Evolutionary conservation across 192 early-diverging fungal genomes (phyloP).

Genomic region (Coemansia sp.): DNA sequence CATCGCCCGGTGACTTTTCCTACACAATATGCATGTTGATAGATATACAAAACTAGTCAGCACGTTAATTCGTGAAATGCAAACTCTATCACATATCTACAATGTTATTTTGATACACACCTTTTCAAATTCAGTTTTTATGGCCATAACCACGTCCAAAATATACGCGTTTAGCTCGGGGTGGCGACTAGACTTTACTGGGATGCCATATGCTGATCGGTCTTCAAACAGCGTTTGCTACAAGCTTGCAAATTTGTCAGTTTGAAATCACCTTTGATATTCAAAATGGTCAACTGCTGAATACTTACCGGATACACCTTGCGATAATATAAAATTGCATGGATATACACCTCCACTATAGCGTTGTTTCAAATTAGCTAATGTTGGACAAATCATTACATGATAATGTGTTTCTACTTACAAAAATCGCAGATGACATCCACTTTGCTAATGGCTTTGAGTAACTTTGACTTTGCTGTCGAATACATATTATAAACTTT

Average conservation of each 20-base stretch:
- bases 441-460: constrained; percentile 17
- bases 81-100: too few species aligned
- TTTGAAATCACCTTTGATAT: neutral
- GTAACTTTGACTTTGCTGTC: neutral
- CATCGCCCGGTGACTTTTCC: constrained; percentile 20
- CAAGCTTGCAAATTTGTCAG: neutral
- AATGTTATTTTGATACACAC: constrained; percentile 16
- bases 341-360: constrained; percentile 50
- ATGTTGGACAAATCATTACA: neutral
- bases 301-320: constrained; percentile 45
- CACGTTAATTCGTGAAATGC: too few species aligned
- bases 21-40: constrained; percentile 2
- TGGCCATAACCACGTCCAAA: constrained; percentile 35
- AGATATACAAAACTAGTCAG: neutral
- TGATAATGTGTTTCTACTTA: constrained; percentile 12
- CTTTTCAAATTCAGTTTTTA: constrained; percentile 39
- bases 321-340: constrained; percentile 27
- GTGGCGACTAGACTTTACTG: constrained; percentile 55
- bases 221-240: constrained; percentile 51
- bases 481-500: neutral
- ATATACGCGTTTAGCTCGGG: constrained; percentile 57
- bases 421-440: constrained; percentile 49
- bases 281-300: neutral
- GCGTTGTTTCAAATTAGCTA: neutral
- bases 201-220: constrained; percentile 49